A percentile compares a stretch with the other conserved stretches of the same genome.
These are phyloP conservation scores for Fraxinus anomala DNA, from an alignment of 257 asterid genomes.

Conservation along the genomic window DNA sequence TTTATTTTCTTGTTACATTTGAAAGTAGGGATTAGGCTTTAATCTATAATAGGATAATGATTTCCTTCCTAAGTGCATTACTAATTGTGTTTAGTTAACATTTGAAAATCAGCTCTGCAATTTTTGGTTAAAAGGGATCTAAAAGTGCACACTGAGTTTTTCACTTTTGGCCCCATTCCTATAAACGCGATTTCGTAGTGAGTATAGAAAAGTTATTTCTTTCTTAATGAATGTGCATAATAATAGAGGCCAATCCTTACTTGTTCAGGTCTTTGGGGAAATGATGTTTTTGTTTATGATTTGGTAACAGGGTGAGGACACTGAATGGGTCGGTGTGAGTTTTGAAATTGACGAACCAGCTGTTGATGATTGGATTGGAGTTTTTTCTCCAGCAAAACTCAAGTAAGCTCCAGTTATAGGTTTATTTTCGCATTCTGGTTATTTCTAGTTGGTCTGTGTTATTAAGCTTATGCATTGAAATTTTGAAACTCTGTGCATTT, in stretches of 20 bases:
- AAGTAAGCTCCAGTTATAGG: slow-evolving; percentile 47
- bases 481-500: not conserved
- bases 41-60: not conserved
- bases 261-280: not conserved
- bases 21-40: not conserved
- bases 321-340: slow-evolving; percentile 59
- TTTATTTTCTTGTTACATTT: not conserved
- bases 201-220: not conserved
- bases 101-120: not conserved
- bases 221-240: not conserved
- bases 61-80: not conserved
- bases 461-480: not conserved
- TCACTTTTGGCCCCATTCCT: not conserved
- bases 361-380: slow-evolving; percentile 84
- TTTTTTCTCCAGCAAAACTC: slow-evolving; percentile 91
- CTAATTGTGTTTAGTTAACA: not conserved
- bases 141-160: not conserved
- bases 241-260: not conserved
- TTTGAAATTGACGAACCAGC: slow-evolving; percentile 57
- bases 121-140: not conserved
- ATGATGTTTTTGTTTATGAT: not conserved
- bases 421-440: not conserved
- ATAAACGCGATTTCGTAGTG: not conserved
- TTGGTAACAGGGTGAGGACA: slow-evolving; percentile 69
- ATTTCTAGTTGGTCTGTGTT: not conserved